Evolutionary conservation across 1,139 yeast genomes (phyloP), one percentile per base, ranked within the genome.

Genomic region (Citeromyces siamensis): DNA sequence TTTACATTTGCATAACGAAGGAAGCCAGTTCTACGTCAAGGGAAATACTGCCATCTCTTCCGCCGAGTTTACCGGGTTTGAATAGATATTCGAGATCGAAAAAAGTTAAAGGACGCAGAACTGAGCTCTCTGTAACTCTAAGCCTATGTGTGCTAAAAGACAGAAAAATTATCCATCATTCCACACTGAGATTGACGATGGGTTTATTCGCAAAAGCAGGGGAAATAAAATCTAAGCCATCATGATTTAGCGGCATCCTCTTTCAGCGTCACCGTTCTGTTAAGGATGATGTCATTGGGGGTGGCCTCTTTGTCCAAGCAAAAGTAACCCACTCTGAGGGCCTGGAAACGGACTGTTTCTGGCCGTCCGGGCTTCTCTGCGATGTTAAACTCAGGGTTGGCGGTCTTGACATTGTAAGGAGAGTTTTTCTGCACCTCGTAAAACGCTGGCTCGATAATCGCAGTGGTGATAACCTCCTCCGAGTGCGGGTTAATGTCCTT

Each of bases 321-420:
- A 71, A 88, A 93, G 60, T 90, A 90, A 19, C 98, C 99, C 37
- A 85, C 90, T 62, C 99, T 79, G 58, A 93, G 71, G 21, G 95
- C 98, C 64, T 93, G 99, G 84, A 93, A 93, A 56, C 98, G 74
- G 27, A 84, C 83, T n/a, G 94, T 75, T 56, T 90, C 94, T 14
- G 73, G 68, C 26, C 82, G 78, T 35, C 64, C 62, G 19, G 69
- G 71, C 35, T 55, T 55, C 55, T 83, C 94, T 47, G 65, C 66
- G 46, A 81, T 81, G 52, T 76, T 73, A 53, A 81, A 81, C 44
- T 77, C 77, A 42, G 81, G 79, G 40, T 74, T 71, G 12, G 77
- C 72, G 40, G 71, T 62, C 32, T 75, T 75, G 45, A 76, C 65
- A 50, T 77, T 78, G 76, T 90, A 73, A 37, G 97, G 96, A 17